phyloP scores from a whole-genome alignment of 805 yeast species.

The Nakazawaea ambrosiae region DNA sequence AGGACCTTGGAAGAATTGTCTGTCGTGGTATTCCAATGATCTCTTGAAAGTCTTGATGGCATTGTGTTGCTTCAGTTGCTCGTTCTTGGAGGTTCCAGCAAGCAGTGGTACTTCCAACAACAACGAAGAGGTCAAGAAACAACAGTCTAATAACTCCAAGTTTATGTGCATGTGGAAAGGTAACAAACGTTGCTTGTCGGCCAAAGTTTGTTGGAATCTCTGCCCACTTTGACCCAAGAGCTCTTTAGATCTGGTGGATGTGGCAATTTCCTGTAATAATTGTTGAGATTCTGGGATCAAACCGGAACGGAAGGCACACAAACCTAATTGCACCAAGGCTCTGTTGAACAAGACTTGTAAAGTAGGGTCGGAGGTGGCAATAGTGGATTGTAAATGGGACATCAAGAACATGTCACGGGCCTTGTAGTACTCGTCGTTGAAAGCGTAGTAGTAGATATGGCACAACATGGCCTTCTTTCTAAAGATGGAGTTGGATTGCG shows the following conservation, averaged over 20 bases:
- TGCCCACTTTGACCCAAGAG: conserved; percentile 85
- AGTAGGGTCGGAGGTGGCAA: conserved; percentile 77
- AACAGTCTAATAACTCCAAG: conserved; percentile 89
- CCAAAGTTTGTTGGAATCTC: conserved; percentile 43
- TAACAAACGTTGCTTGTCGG: conserved; percentile 73
- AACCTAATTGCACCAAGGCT: conserved; percentile 90
- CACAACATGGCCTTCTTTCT: conserved; percentile 79
- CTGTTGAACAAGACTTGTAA: conserved; percentile 92
- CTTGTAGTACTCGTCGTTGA: conserved; percentile 72
- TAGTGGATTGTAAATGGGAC: conserved; percentile 78
- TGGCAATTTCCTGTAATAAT: conserved; percentile 79
- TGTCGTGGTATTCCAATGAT: conserved; percentile 85
- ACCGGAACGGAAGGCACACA: conserved; percentile 91
- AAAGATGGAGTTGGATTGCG: conserved; percentile 60
- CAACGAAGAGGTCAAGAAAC: conserved; percentile 82
- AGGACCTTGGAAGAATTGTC: conserved; percentile 94
- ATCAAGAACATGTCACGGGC: conserved; percentile 85
- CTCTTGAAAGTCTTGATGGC: conserved; percentile 81
- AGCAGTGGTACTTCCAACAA: conserved; percentile 87
- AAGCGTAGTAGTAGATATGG: conserved; percentile 86
- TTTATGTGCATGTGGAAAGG: conserved; percentile 99
- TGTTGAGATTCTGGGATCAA: conserved; percentile 81
- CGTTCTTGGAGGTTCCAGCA: conserved; percentile 65
- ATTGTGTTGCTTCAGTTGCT: conserved; percentile 40
- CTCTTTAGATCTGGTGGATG: conserved; percentile 82